phyloP scores from a whole-genome alignment of 768 basidiomycete species.

The Hericium rajendrae region DNA sequence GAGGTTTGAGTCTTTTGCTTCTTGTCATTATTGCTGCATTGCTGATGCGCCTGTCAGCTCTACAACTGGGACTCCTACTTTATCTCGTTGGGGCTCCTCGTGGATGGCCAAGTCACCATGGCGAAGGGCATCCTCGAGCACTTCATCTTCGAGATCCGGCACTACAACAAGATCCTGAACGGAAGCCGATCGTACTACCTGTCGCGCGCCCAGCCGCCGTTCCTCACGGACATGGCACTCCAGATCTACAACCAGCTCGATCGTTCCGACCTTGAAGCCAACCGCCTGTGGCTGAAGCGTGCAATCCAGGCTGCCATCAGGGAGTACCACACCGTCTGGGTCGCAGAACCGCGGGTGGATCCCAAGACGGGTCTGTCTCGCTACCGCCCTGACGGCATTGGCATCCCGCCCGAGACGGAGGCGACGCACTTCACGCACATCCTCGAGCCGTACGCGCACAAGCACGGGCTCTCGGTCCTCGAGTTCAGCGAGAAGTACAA shows the following conservation, averaged over 20 bases:
- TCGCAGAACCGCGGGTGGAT: slow-evolving; percentile 89
- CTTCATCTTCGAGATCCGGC: slow-evolving; percentile 98
- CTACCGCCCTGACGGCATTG: slow-evolving; percentile 86
- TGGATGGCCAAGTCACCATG: slow-evolving; percentile 89
- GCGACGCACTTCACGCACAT: slow-evolving; percentile 98
- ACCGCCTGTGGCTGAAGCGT: slow-evolving; percentile 87
- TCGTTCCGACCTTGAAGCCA: slow-evolving; percentile 66
- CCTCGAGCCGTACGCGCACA: slow-evolving; percentile 87
- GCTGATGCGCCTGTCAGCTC: slow-evolving; percentile 34
- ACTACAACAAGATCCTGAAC: slow-evolving; percentile 95
- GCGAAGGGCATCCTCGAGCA: slow-evolving; percentile 98
- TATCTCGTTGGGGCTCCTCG: slow-evolving; percentile 85
- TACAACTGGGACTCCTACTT: slow-evolving; percentile 98
- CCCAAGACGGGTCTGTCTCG: slow-evolving; percentile 90
- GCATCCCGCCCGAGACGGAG: slow-evolving; percentile 98
- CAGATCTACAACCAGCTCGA: slow-evolving; percentile 97
- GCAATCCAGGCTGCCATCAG: slow-evolving; percentile 98
- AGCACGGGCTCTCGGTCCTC: slow-evolving; percentile 85
- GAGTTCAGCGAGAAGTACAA: slow-evolving; percentile 98
- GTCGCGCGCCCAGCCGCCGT: slow-evolving; percentile 92
- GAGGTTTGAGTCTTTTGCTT: slow-evolving; percentile 44
- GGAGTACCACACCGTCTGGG: slow-evolving; percentile 98
- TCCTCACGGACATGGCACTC: slow-evolving; percentile 96
- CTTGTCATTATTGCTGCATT: neutral
- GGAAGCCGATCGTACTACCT: slow-evolving; percentile 94